phyloP scores from a whole-genome alignment of 257 asterid genomes.

The Plantago major region DNA sequence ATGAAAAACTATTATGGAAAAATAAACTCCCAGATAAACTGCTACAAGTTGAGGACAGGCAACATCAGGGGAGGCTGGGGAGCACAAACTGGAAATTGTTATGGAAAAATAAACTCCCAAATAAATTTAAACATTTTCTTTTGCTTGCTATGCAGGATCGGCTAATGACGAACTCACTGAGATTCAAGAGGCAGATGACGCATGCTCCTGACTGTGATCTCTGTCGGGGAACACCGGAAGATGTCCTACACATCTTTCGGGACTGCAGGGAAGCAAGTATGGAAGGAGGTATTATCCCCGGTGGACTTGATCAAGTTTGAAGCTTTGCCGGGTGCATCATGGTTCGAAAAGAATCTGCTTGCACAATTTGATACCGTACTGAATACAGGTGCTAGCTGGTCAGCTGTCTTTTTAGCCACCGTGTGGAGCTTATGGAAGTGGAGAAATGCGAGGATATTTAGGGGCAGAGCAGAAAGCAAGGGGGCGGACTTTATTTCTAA shows the following conservation, averaged over 20 bases:
- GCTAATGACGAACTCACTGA: not conserved
- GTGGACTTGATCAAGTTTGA: not conserved
- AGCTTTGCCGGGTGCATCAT: no score
- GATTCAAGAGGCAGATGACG: not conserved
- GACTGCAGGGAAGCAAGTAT: not conserved
- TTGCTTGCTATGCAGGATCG: no score
- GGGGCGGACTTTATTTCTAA: not conserved
- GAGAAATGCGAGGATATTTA: not conserved
- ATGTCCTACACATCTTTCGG: not conserved
- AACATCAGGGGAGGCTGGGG: not conserved
- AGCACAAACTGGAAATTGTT: no score
- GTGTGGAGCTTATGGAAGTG: not conserved
- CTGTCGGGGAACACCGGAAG: not conserved
- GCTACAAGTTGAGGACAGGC: no score
- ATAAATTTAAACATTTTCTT: no score
- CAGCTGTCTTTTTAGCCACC: no score
- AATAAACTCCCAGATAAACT: no score
- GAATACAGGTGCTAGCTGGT: no score
- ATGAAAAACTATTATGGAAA: no score
- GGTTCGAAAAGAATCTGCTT: no score
- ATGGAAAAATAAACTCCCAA: no score
- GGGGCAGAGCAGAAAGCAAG: not conserved
- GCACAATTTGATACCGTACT: no score
- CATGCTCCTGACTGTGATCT: not conserved
- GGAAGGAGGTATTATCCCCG: not conserved